Base-by-base conservation (phyloP, 306 rosid species). In the Comarum palustre region DNA sequence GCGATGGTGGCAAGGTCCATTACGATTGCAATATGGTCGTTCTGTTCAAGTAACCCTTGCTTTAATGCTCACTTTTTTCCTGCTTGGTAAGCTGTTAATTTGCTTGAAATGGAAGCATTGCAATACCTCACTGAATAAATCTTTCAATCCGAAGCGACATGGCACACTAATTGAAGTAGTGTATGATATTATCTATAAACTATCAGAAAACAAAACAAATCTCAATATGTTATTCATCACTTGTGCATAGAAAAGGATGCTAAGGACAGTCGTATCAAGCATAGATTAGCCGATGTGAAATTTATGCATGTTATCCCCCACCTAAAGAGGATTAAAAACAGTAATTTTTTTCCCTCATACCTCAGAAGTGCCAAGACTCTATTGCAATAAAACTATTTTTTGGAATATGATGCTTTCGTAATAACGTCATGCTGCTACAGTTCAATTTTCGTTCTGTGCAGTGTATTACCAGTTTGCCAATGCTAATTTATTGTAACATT, bases 1-100 rank as follows among this genome's bases (percentile, higher is more conserved):
- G 68, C 93, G 85, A 67, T 75, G 79, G 80, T 75, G 79, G 80
- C 92, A 79, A 64, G 74, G 82, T 77, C 85, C 93, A 31, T 63
- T 74, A 27, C 86, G 79, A 19, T 58, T 82, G 79, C 89, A 84
- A 57, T 52, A 79, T 65, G 82, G 93, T 66, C 80, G 89, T 81
- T 82, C 97, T 75, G 75, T 87, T 74, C 89, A 85, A 89, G 84
- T 84, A 69, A 90, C 86, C 46, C 93, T 93, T 38, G 90, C 84
- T 82, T 82, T 93, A 59, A 83, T 90, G 93, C 79, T 93, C 78
- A 83, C 93, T 69, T 74, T 93, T 60, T 90, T 93, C 80, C 78
- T 93, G 42, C 77, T 90, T 59, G 96, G 98, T 93, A 86, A 81
- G 96, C 79, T 72, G 47, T 82, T 75, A 36, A 51, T 76, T 81